A percentile compares a stretch with the other conserved stretches of the same genome.
phyloP scores from a whole-genome alignment of 2,329 filamentous ascomycete genomes.

The Paracorniculantispora psalliotae region DNA sequence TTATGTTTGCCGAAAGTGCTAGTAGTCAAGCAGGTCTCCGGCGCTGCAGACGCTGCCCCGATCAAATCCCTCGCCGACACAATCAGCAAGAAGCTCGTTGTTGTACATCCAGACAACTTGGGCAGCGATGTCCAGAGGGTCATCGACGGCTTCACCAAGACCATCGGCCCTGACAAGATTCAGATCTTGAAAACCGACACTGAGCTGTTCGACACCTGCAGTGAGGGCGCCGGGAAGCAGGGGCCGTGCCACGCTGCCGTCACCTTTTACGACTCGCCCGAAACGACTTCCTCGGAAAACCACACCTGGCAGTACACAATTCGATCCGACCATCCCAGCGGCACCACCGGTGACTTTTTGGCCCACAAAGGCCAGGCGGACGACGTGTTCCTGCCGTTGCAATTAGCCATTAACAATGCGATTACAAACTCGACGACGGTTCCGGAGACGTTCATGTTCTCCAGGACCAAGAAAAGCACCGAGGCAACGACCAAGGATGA shows the following conservation, averaged over 20 bases:
- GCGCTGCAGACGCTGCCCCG: conserved; percentile 18
- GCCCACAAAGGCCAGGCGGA: conserved; percentile 13
- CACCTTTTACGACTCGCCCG: conserved; percentile 26
- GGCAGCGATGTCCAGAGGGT: conserved; percentile 23
- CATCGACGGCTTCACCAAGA: conserved; percentile 21
- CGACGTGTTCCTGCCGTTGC: conserved; percentile 22
- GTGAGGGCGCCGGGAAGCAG: conserved; percentile 15
- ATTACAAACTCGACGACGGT: conserved; percentile 21
- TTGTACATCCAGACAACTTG: conserved; percentile 20
- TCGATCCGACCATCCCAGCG: conserved; percentile 20
- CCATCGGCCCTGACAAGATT: conserved; percentile 17
- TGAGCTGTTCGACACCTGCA: conserved; percentile 19
- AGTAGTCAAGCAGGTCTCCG: conserved; percentile 13
- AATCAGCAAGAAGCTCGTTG: conserved; percentile 21
- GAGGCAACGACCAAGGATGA: not conserved
- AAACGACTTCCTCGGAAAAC: conserved; percentile 14
- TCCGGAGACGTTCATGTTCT: conserved; percentile 18
- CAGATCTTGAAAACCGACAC: conserved; percentile 17
- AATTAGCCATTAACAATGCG: conserved; percentile 31
- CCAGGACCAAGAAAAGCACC: conserved; percentile 6
- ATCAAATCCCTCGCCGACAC: conserved; percentile 21
- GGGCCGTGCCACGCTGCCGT: conserved; percentile 27
- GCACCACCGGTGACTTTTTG: conserved; percentile 43
- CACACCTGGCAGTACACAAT: conserved; percentile 27
- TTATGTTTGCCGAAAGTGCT: conserved; percentile 24